Percentiles rank a stretch among this genome's conserved stretches.
Conservation (phyloP, 179 eudicot species). For the Pouteria campechiana region DNA sequence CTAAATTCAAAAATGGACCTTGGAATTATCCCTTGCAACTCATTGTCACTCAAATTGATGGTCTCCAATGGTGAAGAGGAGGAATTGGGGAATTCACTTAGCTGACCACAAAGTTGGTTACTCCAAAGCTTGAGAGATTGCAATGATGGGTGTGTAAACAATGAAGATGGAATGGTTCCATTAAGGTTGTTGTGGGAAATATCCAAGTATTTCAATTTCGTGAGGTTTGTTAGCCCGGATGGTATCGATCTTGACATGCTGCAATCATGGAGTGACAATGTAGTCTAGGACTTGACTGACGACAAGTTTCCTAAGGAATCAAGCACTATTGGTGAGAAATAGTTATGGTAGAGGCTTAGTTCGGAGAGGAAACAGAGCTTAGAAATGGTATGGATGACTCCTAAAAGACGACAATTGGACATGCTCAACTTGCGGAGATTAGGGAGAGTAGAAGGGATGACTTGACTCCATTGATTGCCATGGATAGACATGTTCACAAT, state of each 20-base stretch:
- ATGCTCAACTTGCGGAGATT: too few species aligned
- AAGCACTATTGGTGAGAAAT: too few species aligned
- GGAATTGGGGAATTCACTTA: neutral
- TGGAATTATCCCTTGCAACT: slow-evolving; percentile 7
- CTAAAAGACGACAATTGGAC: too few species aligned
- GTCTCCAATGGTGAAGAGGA: neutral
- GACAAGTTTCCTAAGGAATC: too few species aligned
- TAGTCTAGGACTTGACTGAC: too few species aligned
- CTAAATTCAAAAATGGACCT: slow-evolving; percentile 2
- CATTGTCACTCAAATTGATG: slow-evolving; percentile 1
- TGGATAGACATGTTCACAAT: neutral
- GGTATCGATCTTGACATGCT: too few species aligned
- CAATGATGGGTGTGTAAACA: slow-evolving; percentile 7
- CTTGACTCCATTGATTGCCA: too few species aligned
- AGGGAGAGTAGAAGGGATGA: too few species aligned
- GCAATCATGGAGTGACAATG: too few species aligned
- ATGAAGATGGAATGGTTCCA: slow-evolving; percentile 16
- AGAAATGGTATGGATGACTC: too few species aligned
- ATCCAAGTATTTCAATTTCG: neutral
- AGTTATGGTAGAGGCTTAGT: too few species aligned
- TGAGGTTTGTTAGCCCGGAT: neutral
- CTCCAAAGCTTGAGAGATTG: neutral
- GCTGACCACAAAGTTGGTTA: slow-evolving; percentile 8
- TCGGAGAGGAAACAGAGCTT: too few species aligned
- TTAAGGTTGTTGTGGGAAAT: slow-evolving; percentile 1